Evolutionary conservation across 1,284 basidiomycete genomes (phyloP).

Genomic region (Ceratobasidium theobromae): DNA sequence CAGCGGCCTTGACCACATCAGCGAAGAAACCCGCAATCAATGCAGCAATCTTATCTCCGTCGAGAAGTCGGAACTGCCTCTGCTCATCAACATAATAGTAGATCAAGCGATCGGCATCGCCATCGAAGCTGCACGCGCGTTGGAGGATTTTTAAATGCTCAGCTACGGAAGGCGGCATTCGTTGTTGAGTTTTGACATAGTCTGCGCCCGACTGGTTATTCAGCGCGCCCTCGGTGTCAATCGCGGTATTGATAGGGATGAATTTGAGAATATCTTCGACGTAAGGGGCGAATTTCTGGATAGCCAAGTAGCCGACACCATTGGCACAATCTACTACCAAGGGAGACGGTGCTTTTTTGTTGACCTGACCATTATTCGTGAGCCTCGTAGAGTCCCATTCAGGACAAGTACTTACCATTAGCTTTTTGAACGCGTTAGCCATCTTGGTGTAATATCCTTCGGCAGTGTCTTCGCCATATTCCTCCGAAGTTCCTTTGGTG

Average conservation of each 20-base stretch:
- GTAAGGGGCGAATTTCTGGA: constrained; percentile 57
- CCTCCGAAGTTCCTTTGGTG: constrained; percentile 71
- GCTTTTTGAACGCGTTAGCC: constrained; percentile 79
- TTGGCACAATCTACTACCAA: constrained; percentile 95
- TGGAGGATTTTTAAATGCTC: constrained; percentile 65
- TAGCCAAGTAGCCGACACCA: constrained; percentile 85
- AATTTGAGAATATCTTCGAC: constrained; percentile 60
- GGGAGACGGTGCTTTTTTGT: constrained; percentile 59
- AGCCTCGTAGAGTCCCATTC: background rate
- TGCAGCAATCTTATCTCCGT: constrained; percentile 98
- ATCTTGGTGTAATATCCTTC: constrained; percentile 90
- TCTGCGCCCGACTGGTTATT: constrained; percentile 94
- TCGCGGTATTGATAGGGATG: constrained; percentile 67
- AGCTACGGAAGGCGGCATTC: constrained; percentile 71
- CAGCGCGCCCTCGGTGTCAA: constrained; percentile 68
- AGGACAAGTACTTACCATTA: constrained; percentile 63
- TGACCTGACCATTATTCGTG: constrained; percentile 48
- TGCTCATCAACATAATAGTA: constrained; percentile 88
- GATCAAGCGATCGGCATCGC: constrained; percentile 96
- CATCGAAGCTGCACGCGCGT: constrained; percentile 91
- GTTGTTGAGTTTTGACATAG: constrained; percentile 93
- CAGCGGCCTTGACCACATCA: constrained; percentile 83
- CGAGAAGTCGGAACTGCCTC: constrained; percentile 82
- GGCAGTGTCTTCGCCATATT: constrained; percentile 81
- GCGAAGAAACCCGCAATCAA: constrained; percentile 92